A percentile compares a stretch with the other conserved stretches of the same genome.
phyloP scores from a whole-genome alignment of 2,329 filamentous ascomycete genomes.

The Tricladium varicosporioides region DNA sequence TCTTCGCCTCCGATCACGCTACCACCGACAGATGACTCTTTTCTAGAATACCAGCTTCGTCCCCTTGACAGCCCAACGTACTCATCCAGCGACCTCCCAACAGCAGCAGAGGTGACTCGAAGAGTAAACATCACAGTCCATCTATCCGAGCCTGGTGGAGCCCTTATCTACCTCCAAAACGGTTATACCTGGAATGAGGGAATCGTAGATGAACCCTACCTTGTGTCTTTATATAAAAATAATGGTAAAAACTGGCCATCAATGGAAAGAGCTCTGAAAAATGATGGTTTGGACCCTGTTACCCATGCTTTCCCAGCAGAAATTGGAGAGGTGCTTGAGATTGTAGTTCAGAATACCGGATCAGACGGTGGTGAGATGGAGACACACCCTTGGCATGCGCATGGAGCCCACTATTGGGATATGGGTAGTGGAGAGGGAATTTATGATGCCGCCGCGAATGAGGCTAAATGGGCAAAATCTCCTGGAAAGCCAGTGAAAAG shows the following conservation, averaged over 20 bases:
- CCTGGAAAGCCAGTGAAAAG: too few species aligned
- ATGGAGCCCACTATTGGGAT: constrained; percentile 45
- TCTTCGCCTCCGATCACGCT: constrained; percentile 23
- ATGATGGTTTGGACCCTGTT: constrained; percentile 31
- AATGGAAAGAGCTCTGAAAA: not conserved
- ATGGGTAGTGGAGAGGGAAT: constrained; percentile 40
- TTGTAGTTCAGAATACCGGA: constrained; percentile 41
- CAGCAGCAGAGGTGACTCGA: constrained; percentile 36
- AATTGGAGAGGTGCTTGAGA: constrained; percentile 46
- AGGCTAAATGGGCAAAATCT: too few species aligned
- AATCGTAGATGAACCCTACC: constrained; percentile 10
- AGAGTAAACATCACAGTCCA: constrained; percentile 37
- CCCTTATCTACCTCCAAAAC: constrained; percentile 32
- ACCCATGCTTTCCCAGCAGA: constrained; percentile 42
- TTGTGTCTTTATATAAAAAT: not conserved
- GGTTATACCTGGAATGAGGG: constrained; percentile 35
- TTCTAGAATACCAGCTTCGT: constrained; percentile 23
- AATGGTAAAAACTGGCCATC: not conserved
- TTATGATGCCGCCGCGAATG: not conserved
- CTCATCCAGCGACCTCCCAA: too few species aligned
- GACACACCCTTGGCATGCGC: constrained; percentile 46
- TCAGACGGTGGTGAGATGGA: constrained; percentile 38
- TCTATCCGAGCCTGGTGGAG: constrained; percentile 23
- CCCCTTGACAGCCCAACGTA: too few species aligned
- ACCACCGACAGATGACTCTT: constrained; percentile 29